Base-by-base conservation (phyloP, 495 filamentous ascomycete species). In the Aspergillus ostianus region DNA sequence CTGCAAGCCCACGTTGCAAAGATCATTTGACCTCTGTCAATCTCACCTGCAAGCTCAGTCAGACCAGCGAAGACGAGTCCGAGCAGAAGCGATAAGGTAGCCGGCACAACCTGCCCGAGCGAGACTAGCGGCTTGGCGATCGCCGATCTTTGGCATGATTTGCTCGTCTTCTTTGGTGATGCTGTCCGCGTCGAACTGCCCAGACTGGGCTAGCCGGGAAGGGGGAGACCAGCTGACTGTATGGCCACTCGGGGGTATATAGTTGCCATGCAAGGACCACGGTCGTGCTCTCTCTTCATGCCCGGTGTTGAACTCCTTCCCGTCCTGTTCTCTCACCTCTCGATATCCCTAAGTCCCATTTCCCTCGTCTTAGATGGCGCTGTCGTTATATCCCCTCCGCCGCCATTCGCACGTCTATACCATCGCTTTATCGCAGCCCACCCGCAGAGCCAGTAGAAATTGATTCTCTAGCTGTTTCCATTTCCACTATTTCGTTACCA, bases 401-500 rank as follows among this genome's bases (percentile, higher is more conserved):
- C 69, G 65, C 49, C 71, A 73, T 63, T 72, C 72, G 29, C 73
- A 74, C 61, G 64, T 59, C 21, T 75, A 75, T 67, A 73, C 71
- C 56, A 75, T 75, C 69, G 70, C 70, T 56, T 66, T 75, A 49
- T 72, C 71, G 49, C 73, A 75, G 54, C 71, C 71, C 51, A 68
- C 67, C 23, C 70, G 65, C 65, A 63, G 67, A 70, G 59, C 62
- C 60, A 75, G 68, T 75, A 73, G 70, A 64, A 68, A 63, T 69
- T 72, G 30, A 8, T 32, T 32, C 30, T 49, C 54, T 55, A 59
- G 15, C 47, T 62, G 60, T 10, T 66, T 67, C 21, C 47, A 55
- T 50, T 26, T 44, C n/a, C 49, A 57, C 49, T 26, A 26, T 26
- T 26, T 26, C 23, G 2, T 4, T 26, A 26, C 23, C 23, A 26